Evolutionary conservation across 768 basidiomycete species (phyloP).

Genomic region (Rhizopogon vinicolor): DNA sequence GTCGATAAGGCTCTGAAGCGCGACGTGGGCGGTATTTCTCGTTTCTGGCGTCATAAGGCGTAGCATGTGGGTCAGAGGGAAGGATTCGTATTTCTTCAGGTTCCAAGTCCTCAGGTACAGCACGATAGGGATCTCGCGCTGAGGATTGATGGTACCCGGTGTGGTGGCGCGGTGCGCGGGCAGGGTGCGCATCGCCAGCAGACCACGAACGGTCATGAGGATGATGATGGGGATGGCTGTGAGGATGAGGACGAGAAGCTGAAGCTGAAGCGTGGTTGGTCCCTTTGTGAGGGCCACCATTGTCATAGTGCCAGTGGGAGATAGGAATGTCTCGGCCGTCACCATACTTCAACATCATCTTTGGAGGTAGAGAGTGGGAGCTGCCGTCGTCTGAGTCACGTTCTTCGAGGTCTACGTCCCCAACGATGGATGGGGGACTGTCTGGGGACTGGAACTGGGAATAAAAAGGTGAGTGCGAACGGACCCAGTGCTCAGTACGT

Average conservation of each 20-base stretch:
- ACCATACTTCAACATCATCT: constrained; percentile 65
- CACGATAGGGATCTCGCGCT: constrained; percentile 16
- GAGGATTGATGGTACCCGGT: constrained; percentile 4
- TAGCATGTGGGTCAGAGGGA: constrained; percentile 41
- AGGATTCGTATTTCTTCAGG: constrained; percentile 65
- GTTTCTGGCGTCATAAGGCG: constrained; percentile 23
- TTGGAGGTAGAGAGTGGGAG: constrained; percentile 52
- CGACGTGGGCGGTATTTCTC: constrained; percentile 27
- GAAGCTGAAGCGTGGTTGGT: constrained; percentile 21
- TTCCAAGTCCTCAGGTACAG: constrained; percentile 20
- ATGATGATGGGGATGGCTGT: constrained; percentile 26
- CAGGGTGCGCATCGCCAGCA: constrained; percentile 25
- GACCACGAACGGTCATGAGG: constrained; percentile 35
- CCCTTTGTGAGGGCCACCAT: constrained; percentile 11
- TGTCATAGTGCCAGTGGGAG: constrained; percentile 36
- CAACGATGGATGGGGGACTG: constrained; percentile 41
- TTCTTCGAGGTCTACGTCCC: constrained; percentile 34
- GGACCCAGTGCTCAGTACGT: constrained; percentile 64
- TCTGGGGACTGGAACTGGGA: constrained; percentile 53
- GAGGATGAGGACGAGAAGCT: constrained; percentile 16
- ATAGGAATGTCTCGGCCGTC: constrained; percentile 68
- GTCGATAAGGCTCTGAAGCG: constrained; percentile 23
- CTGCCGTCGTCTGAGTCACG: constrained; percentile 38
- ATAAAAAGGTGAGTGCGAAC: constrained; percentile 32
- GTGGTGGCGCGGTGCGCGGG: constrained; percentile 26